Base-by-base conservation (phyloP, 306 rosid species). In the Fragaria nilgerrensis region DNA sequence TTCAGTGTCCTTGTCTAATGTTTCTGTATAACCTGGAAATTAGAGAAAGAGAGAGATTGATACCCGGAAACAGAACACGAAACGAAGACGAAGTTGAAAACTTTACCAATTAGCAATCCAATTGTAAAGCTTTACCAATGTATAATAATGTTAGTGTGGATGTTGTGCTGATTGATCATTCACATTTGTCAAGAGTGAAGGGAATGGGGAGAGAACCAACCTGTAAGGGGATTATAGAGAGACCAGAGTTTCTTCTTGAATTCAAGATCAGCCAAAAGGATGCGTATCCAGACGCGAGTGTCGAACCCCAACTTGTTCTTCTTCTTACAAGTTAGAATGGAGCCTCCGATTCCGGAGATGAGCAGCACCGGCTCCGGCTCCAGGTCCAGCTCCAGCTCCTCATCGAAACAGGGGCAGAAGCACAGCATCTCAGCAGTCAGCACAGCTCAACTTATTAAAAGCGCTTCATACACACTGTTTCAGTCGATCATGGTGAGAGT, bases 261-360 rank as follows among this genome's bases (percentile, higher is more conserved):
- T 75, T 92, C 87, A 71, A 86, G 22, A 80, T 94, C 97, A 23
- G 98, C 94, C 79, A 92, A 82, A 68, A 90, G 77, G 80, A 94
- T 68, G 66, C 98, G 85, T 13, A 94, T 90, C 98, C 98, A 94
- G 7, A 92, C 96, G 65, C 97, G 92, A 41, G 86, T 84, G 74
- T 90, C 78, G n/a, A 89, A 76, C 25, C 98, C 98, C 79, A 88
- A 82, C 64, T 72, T 82, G 80, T 86, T 88, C 20, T 77, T 86
- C 84, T 88, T 88, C 25, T 75, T 90, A 15, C 97, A 86, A 55
- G 89, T 75, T 17, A 94, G 78, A 80, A 94, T 89, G 85, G 98
- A 94, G 62, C 98, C 98, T 3, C 95, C 98, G 72, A 90, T 92
- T 56, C 97, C 97, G 71, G 97, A 81, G 17, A 94, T 84, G 22